Evolutionary conservation across 2,329 filamentous ascomycete species (phyloP).

Genomic region (Paecilomyces variotii): DNA sequence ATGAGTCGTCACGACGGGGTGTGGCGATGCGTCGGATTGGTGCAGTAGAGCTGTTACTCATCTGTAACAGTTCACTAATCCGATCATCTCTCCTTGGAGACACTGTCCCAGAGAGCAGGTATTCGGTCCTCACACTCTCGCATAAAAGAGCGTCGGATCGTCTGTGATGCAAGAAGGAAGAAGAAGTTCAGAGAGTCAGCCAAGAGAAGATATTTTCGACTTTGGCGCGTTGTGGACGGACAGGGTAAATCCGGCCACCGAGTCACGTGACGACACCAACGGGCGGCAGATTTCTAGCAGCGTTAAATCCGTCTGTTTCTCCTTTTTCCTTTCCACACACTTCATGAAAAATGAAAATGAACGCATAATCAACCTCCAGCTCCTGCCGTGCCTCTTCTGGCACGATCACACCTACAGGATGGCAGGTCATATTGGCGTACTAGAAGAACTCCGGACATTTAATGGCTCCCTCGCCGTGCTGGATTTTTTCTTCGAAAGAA

Average conservation of each 20-base stretch:
- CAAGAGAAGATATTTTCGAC: neutral
- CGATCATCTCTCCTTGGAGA: too few relatives aligned
- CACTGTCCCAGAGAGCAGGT: neutral
- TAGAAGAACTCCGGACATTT: constrained; percentile 28
- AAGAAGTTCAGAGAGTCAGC: neutral
- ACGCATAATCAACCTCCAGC: constrained; percentile 45
- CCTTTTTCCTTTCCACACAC: constrained; percentile 27
- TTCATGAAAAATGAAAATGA: constrained; percentile 27
- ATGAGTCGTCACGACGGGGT: neutral
- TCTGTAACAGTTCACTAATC: neutral
- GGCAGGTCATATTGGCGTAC: constrained; percentile 44
- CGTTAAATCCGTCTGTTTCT: constrained; percentile 1
- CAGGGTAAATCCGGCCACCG: constrained; percentile 1
- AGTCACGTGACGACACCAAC: neutral
- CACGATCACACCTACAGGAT: constrained; percentile 27
- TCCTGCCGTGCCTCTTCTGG: constrained; percentile 13
- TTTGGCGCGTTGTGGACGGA: neutral
- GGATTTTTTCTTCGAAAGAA: constrained; percentile 18
- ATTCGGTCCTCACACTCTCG: neutral
- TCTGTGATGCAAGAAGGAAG: neutral
- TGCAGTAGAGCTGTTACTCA: neutral
- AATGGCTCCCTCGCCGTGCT: constrained; percentile 25
- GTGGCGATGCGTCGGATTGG: neutral
- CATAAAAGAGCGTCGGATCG: neutral
- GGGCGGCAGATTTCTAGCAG: neutral